A percentile compares a stretch with the other conserved stretches of the same genome.
These are phyloP conservation scores for Colletotrichum australisinense DNA, from an alignment of 2,329 filamentous ascomycete species.

Conservation along the genomic window DNA sequence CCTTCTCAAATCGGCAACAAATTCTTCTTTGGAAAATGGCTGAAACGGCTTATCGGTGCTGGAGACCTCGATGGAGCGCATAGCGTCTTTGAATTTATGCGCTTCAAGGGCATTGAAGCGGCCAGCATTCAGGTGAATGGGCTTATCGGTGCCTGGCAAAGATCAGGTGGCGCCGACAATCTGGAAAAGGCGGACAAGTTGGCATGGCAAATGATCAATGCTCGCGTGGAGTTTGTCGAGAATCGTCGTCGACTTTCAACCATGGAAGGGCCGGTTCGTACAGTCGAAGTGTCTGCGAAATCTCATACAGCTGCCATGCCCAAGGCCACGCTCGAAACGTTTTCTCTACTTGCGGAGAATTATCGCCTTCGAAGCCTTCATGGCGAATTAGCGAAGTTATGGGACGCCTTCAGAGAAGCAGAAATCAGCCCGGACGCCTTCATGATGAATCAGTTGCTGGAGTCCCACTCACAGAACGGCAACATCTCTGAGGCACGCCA, in stretches of 20 bases:
- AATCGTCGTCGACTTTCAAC: constrained; percentile 50
- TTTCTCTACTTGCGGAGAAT: constrained; percentile 78
- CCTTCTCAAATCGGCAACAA: constrained; percentile 71
- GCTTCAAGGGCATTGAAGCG: constrained; percentile 73
- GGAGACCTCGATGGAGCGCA: constrained; percentile 77
- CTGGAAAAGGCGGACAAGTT: constrained; percentile 73
- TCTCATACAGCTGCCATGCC: constrained; percentile 51
- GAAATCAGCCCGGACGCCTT: constrained; percentile 77
- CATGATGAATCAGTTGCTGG: constrained; percentile 84
- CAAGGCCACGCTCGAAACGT: constrained; percentile 80
- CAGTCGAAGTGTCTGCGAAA: constrained; percentile 38
- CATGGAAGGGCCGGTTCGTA: constrained; percentile 41
- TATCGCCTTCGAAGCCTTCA: constrained; percentile 74
- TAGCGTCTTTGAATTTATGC: constrained; percentile 81
- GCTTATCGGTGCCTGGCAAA: constrained; percentile 82
- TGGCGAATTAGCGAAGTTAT: constrained; percentile 68
- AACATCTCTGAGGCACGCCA: constrained; percentile 64
- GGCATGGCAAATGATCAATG: constrained; percentile 81
- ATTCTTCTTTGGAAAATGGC: constrained; percentile 90
- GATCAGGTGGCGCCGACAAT: constrained; percentile 66
- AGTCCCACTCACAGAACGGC: constrained; percentile 71
- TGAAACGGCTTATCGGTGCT: constrained; percentile 83
- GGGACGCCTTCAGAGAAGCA: constrained; percentile 70
- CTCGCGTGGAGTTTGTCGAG: constrained; percentile 73
- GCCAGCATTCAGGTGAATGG: constrained; percentile 84